These are phyloP conservation scores for Sutorius australiensis DNA, from an alignment of 768 basidiomycete species.

Conservation along the genomic window DNA sequence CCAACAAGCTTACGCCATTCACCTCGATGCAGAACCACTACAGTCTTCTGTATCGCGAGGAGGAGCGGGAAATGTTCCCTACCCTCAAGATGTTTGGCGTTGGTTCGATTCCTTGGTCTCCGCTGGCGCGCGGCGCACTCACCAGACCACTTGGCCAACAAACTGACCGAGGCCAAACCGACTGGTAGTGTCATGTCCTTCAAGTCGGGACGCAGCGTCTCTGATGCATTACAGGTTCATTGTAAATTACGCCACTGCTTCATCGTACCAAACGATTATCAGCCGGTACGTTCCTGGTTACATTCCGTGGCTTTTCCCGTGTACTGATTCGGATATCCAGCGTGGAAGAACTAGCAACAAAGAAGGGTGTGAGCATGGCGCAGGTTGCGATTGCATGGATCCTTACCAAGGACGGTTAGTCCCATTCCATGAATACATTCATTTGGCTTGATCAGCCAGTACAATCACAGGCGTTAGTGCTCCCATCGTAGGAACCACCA, in stretches of 20 bases:
- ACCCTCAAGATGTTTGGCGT: slow-evolving; percentile 42
- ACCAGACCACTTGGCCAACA: slow-evolving; percentile 33
- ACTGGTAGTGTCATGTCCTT: slow-evolving; percentile 17
- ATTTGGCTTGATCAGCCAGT: background rate
- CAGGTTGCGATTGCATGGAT: slow-evolving; percentile 43
- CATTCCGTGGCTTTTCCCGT: too few relatives aligned
- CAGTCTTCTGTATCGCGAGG: slow-evolving; percentile 54
- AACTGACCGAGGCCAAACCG: slow-evolving; percentile 20
- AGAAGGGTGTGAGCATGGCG: slow-evolving; percentile 38
- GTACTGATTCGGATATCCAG: slow-evolving; percentile 15
- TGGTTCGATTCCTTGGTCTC: slow-evolving; percentile 46
- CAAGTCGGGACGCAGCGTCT: background rate
- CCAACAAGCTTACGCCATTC: slow-evolving; percentile 47
- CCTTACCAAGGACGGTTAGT: slow-evolving; percentile 29
- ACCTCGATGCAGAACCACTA: slow-evolving; percentile 67
- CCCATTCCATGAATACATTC: background rate
- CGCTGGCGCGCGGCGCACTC: slow-evolving; percentile 37
- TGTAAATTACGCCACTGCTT: slow-evolving; percentile 19
- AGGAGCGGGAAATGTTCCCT: slow-evolving; percentile 60
- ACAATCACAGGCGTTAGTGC: slow-evolving; percentile 32
- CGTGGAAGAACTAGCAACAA: slow-evolving; percentile 39
- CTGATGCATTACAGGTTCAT: slow-evolving; percentile 24
- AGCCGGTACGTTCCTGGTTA: slow-evolving; percentile 17
- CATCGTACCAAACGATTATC: slow-evolving; percentile 26
- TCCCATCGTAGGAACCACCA: slow-evolving; percentile 45